Evolutionary conservation across 805 yeast genomes (phyloP), one percentile per base, ranked within the genome.

Genomic region (Ascoidea asiatica): DNA sequence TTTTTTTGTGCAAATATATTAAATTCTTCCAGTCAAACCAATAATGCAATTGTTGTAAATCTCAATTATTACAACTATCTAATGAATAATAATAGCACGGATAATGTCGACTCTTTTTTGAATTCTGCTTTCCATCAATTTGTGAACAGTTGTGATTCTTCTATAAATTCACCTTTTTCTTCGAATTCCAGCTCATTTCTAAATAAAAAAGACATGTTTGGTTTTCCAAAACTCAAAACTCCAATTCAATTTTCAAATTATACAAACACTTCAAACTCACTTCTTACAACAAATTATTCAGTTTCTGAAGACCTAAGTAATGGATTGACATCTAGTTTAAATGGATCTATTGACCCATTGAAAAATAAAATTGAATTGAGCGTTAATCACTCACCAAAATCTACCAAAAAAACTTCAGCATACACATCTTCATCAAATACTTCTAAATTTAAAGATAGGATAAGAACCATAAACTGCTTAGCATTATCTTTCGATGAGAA

Each of bases 381-480:
- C n/a, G n/a, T n/a, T n/a, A n/a, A n/a, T n/a, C n/a, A n/a, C n/a
- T n/a, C n/a, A n/a, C n/a, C n/a, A n/a, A n/a, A n/a, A n/a, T n/a
- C n/a, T n/a, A n/a, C n/a, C n/a, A n/a, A n/a, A n/a, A 29, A 29
- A 11, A 29, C 8, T 15, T 29, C 35, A 8, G 15, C 35, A 11
- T 8, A 8, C 8, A 29, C 52, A 19, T 39, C 46, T 5, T 17
- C 19, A 18, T 19, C 43, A 4, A 48, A 53, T 7, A 50, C 53
- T 4, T 51, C 54, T 19, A 51, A 46, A 23, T 53, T 54, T 1
- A 53, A 45, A 21, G 59, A 67, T 43, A 63, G 70, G 45, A 73
- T 77, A 23, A 62, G 80, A 46, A 65, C 74, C 0, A 70, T 78
- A 36, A 69, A 69, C 40, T 75, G 83, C 47, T 55, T 80, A n/a